A percentile compares a stretch with the other conserved stretches of the same genome.
Conservation (phyloP, 2,329 filamentous ascomycete species). For the Calonectria montana region DNA sequence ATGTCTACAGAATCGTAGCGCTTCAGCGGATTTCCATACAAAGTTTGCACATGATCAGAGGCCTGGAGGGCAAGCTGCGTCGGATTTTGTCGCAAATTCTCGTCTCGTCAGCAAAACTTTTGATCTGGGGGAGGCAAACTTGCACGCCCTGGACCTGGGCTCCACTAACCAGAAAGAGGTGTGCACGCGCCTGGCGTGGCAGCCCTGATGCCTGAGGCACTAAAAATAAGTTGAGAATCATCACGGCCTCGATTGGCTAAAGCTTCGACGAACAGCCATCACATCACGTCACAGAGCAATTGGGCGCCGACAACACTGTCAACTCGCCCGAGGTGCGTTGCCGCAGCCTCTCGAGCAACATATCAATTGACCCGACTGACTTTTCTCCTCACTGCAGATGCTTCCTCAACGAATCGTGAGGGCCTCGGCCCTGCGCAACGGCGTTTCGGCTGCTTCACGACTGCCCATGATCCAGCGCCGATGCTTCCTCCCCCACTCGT, state of each 20-base stretch:
- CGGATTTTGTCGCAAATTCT: conserved; percentile 56
- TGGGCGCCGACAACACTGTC: conserved; percentile 47
- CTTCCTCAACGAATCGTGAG: conserved; percentile 69
- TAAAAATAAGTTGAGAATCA: conserved; percentile 38
- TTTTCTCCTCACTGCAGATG: conserved; percentile 60
- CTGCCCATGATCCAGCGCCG: conserved; percentile 67
- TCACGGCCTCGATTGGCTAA: conserved; percentile 47
- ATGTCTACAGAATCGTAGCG: conserved; percentile 64
- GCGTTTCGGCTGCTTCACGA: conserved; percentile 59
- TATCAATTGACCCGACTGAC: conserved; percentile 32
- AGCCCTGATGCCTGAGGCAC: conserved; percentile 49
- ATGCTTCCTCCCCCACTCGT: conserved; percentile 64
- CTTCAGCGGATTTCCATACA: conserved; percentile 57
- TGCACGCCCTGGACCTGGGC: conserved; percentile 36
- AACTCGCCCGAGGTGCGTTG: conserved; percentile 48
- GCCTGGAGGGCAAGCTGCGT: conserved; percentile 58
- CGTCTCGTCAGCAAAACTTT: conserved; percentile 64
- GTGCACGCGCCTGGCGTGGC: conserved; percentile 37
- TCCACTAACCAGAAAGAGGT: conserved; percentile 43
- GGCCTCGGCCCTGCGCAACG: conserved; percentile 57
- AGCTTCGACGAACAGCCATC: conserved; percentile 45
- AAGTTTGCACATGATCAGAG: conserved; percentile 68
- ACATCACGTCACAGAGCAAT: conserved; percentile 50
- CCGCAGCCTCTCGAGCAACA: not conserved
- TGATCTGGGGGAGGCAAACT: conserved; percentile 46